These are phyloP conservation scores for Myriangium duriaei DNA, from an alignment of 2,329 filamentous ascomycete species.

Conservation along the genomic window DNA sequence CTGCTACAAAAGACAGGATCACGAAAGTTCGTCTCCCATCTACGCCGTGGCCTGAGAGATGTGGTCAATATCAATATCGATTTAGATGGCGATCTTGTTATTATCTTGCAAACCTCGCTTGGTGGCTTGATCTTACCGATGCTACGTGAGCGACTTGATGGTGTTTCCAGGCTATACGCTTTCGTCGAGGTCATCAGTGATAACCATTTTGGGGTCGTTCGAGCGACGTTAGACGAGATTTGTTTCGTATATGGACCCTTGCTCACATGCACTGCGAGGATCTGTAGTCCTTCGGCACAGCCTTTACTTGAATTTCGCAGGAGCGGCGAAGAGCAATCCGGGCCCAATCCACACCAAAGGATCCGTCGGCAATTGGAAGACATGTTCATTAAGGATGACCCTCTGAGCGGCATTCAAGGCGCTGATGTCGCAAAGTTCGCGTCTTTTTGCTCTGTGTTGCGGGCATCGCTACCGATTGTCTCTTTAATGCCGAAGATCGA, in stretches of 20 bases:
- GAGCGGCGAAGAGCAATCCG: not conserved
- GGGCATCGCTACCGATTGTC: constrained; percentile 51
- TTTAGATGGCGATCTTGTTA: constrained; percentile 2
- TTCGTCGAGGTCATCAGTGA: not conserved
- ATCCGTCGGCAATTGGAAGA: constrained; percentile 6
- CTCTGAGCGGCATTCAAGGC: not conserved
- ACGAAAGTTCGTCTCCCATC: constrained; percentile 1
- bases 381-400: not conserved
- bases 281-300: not conserved
- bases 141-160: not conserved
- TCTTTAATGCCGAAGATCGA: constrained; percentile 50
- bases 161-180: constrained; percentile 1
- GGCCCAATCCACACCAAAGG: not conserved
- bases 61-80: not conserved
- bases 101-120: constrained; percentile 1
- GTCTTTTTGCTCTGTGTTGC: constrained; percentile 45
- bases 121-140: not conserved
- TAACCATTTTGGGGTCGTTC: constrained; percentile 1
- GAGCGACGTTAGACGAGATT: not conserved
- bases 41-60: constrained; percentile 2
- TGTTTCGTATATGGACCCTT: not conserved
- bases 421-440: constrained; percentile 39
- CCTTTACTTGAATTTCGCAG: constrained; percentile 2
- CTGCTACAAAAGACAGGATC: not conserved
- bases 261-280: constrained; percentile 3